Conservation (phyloP, 2,329 filamentous ascomycete genomes). For the Aspergillus sp. region DNA sequence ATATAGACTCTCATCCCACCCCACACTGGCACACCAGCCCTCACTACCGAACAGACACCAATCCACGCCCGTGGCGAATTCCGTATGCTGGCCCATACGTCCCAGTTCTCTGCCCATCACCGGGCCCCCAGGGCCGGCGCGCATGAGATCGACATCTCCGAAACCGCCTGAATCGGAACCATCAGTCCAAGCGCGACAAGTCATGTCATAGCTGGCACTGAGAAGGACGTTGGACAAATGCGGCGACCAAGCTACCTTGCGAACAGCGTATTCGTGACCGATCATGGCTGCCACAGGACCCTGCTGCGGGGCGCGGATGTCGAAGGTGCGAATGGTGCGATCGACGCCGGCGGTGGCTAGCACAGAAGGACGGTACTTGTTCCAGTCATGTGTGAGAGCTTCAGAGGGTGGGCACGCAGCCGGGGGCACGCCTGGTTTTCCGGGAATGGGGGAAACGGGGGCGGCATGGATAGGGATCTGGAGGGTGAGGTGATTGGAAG, state of each 20-base stretch:
- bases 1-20: conserved; percentile 88
- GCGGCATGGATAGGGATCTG: conserved; percentile 78
- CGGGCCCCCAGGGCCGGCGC: conserved; percentile 33
- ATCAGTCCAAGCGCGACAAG: conserved; percentile 88
- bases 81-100: conserved; percentile 86
- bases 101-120: conserved; percentile 67
- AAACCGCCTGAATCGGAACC: conserved; percentile 45
- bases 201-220: conserved; percentile 97
- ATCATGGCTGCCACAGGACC: conserved; percentile 70
- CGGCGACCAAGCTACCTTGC: conserved; percentile 84
- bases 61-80: conserved; percentile 93
- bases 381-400: conserved; percentile 95
- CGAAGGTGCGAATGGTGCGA: conserved; percentile 79
- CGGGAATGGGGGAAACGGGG: conserved; percentile 45
- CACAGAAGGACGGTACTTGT: conserved; percentile 86
- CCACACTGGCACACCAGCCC: conserved; percentile 90
- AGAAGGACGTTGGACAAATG: conserved; percentile 85
- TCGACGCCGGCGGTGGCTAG: conserved; percentile 89
- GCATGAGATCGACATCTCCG: conserved; percentile 34
- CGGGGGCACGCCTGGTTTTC: conserved; percentile 29
- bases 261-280: conserved; percentile 88
- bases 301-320: conserved; percentile 69
- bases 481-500: conserved; percentile 79
- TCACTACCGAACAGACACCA: conserved; percentile 96
- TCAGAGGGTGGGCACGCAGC: conserved; percentile 62